Evolutionary conservation across 768 basidiomycete species (phyloP).

Genomic region (Podaxis sp.): DNA sequence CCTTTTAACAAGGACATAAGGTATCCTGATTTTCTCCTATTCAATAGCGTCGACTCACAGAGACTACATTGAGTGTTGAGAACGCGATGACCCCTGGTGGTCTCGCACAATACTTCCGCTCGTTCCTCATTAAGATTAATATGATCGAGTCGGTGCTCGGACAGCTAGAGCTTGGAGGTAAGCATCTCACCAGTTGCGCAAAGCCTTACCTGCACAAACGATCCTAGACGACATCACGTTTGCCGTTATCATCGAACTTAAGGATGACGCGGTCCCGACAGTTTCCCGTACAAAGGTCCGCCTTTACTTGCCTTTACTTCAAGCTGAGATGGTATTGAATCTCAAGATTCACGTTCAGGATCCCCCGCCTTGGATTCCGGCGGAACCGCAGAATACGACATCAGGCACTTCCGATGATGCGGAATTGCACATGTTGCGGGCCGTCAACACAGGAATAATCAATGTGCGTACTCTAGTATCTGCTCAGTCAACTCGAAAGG

Average conservation of each 20-base stretch:
- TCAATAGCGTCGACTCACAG: not conserved
- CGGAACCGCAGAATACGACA: constrained; percentile 68
- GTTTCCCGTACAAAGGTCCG: constrained; percentile 45
- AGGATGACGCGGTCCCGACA: constrained; percentile 60
- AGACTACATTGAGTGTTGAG: constrained; percentile 49
- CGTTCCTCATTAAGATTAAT: constrained; percentile 77
- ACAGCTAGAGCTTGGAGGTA: constrained; percentile 54
- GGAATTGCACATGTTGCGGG: constrained; percentile 72
- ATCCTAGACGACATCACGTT: constrained; percentile 69
- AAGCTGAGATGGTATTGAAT: not conserved
- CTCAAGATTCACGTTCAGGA: constrained; percentile 36
- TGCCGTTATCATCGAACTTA: constrained; percentile 78
- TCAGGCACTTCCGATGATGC: constrained; percentile 59
- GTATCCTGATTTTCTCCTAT: constrained; percentile 31
- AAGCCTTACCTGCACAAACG: not conserved
- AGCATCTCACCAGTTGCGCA: constrained; percentile 2
- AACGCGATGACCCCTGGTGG: constrained; percentile 63
- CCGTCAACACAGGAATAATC: constrained; percentile 81
- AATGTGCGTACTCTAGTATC: constrained; percentile 49
- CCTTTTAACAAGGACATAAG: constrained; percentile 66
- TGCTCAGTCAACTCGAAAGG: not conserved
- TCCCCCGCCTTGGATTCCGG: constrained; percentile 80
- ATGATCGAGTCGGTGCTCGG: constrained; percentile 76
- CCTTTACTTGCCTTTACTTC: constrained; percentile 1
- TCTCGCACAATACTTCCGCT: constrained; percentile 76